Base-by-base conservation (phyloP, 345 rosid species). In the Brassica carinata region DNA sequence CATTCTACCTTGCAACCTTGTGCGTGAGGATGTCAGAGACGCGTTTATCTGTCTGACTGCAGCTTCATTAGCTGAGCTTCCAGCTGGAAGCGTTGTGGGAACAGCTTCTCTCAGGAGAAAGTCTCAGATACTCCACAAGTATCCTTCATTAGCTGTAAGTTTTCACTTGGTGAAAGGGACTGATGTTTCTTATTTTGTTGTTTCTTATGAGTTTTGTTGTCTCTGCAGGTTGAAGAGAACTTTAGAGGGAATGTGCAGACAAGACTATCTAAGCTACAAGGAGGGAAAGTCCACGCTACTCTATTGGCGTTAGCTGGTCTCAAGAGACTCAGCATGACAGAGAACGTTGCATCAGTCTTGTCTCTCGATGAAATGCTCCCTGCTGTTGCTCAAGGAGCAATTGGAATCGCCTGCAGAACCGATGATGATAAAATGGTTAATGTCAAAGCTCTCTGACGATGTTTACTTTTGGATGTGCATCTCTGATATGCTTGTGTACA, bases 321-420 rank as follows among this genome's bases (percentile, higher is more conserved):
- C 8, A 96, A 88, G 83, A 94, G 99, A 76, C 77, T 96, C 77
- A 87, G 82, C 80, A 93, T 96, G 97, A 93, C 93, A 1, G 98
- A 92, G 77, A 91, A 92, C 64, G 98, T 93, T 33, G 84, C 97
- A 58, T 85, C 91, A 33, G 77, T 88, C 72, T 91, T 96, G 66
- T 79, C 98, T 29, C 84, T 93, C 1, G 91, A 93, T 68, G 97
- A 93, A 72, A 96, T 96, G 98, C 98, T 96, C 77, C 99, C 99
- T 8, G 99, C 99, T 55, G 99, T 96, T 88, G 99, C 99, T 73
- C 99, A 96, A 83, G 99, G 99, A 26, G 99, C 99, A 7, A 96
- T 96, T 66, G 99, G 99, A 75, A 93, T 96, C 78, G 98, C 99
- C 33, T 93, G 99, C 81, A 87, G 97, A 83, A 90, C 76, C 29